phyloP scores from a whole-genome alignment of 177 flowering plant species.

The Tripterygium wilfordii region DNA sequence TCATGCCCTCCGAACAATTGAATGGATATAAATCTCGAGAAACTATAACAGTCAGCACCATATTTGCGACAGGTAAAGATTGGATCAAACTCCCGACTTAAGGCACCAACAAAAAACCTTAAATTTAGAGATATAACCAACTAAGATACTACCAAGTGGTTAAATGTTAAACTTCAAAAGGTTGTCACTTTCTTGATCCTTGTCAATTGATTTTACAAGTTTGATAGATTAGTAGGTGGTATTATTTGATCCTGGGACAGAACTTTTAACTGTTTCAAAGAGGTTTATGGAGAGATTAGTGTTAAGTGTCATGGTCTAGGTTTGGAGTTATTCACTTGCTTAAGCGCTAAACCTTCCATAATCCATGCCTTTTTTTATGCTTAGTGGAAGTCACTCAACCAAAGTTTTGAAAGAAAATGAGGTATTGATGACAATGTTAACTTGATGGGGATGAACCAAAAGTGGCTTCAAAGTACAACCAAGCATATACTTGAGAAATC shows the following conservation, averaged over 20 bases:
- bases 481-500: background rate
- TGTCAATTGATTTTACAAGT: background rate
- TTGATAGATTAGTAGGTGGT: conserved; percentile 5
- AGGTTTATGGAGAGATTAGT: background rate
- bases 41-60: too few species aligned
- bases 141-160: too few species aligned
- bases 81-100: too few species aligned
- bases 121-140: too few species aligned
- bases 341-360: conserved; percentile 46
- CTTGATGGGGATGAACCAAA: conserved; percentile 21
- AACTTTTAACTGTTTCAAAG: background rate
- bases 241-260: background rate
- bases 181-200: background rate
- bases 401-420: conserved; percentile 4
- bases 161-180: background rate
- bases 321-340: conserved; percentile 33
- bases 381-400: conserved; percentile 23
- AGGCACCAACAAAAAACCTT: too few species aligned
- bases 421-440: conserved; percentile 7
- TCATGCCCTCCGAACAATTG: too few species aligned
- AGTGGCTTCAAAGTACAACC: conserved; percentile 52
- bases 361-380: conserved; percentile 11
- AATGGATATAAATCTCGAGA: too few species aligned
- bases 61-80: too few species aligned
- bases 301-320: conserved; percentile 16